Evolutionary conservation across 2,329 filamentous ascomycete species (phyloP), one percentile per base, ranked within the genome.

Genomic region (Aureobasidium mangrovei): DNA sequence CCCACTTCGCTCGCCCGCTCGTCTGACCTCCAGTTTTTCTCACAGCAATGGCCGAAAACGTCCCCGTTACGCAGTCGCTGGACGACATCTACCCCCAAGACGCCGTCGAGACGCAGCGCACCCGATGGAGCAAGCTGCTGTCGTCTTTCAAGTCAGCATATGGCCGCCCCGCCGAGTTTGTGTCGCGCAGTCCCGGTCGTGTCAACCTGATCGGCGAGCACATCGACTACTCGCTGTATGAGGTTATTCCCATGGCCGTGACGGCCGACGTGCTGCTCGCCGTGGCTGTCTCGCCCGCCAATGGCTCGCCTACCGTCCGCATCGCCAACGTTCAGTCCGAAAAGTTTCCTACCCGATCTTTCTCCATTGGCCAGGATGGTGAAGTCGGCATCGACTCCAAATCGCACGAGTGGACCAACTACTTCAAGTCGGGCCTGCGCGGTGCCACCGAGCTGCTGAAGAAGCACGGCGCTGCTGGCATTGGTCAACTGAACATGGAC

Each of bases 181-280:
- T 97, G 24, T 82, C 91, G 7, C 84, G 93, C 59, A 95, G 91
- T 54, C 93, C 93, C 1, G 93, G 93, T 57, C 82, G 93, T 61
- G 93, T 98, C 61, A 97, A 97, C 74, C 93, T 98, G 66, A 96
- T 98, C 67, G 93, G 93, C 70, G 93, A 98, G 78, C 93, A 98
- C 74, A 95, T 98, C 65, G 93, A 98, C 75, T 98, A 98, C 74
- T 95, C 89, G 10, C 81, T 98, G 24, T 98, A 97, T 76, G 85
- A 93, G 62, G 91, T 96, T 57, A 78, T 98, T 27, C 93, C 93
- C 51, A 96, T 96, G 83, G 93, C 91, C 59, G 90, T 97, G 61
- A 89, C 87, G 4, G 87, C 89, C 59, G 93, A 98, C 70, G 85
- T 90, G 55, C 79, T 98, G 57, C 80, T 98, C 65, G 93, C 91